phyloP scores from a whole-genome alignment of 2,329 filamentous ascomycete species.

The Neonectria sp. region DNA sequence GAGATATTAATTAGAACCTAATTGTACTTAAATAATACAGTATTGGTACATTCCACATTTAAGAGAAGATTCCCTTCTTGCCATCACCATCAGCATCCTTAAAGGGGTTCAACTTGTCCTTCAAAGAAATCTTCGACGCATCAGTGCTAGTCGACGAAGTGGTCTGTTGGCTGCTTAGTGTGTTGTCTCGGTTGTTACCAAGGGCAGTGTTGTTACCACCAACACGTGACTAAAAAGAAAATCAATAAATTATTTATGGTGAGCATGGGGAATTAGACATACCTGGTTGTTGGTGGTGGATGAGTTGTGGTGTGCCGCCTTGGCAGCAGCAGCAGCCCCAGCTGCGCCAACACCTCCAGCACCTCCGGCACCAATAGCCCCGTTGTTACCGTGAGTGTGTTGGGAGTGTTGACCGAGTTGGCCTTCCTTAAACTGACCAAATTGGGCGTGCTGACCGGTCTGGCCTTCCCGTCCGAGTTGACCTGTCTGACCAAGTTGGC shows the following conservation, averaged over 20 bases:
- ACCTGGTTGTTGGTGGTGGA: not conserved
- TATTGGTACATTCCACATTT: not conserved
- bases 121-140: constrained; percentile 29
- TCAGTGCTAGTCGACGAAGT: not conserved
- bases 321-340: not conserved
- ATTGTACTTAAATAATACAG: not conserved
- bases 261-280: not conserved
- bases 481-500: not conserved
- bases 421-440: not conserved
- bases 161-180: not conserved
- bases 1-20: not conserved
- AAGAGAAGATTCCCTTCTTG: constrained; percentile 42
- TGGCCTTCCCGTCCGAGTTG: not conserved
- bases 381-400: not conserved
- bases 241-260: not conserved
- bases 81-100: constrained; percentile 45
- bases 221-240: not conserved
- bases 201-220: not conserved
- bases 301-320: not conserved
- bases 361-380: not conserved
- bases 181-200: not conserved
- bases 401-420: not conserved
- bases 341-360: not conserved
- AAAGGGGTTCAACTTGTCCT: constrained; percentile 44
- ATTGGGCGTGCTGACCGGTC: not conserved